Percentiles rank a stretch among this genome's conserved stretches.
phyloP scores from a whole-genome alignment of 805 yeast genomes.

The Candida manassasensis region DNA sequence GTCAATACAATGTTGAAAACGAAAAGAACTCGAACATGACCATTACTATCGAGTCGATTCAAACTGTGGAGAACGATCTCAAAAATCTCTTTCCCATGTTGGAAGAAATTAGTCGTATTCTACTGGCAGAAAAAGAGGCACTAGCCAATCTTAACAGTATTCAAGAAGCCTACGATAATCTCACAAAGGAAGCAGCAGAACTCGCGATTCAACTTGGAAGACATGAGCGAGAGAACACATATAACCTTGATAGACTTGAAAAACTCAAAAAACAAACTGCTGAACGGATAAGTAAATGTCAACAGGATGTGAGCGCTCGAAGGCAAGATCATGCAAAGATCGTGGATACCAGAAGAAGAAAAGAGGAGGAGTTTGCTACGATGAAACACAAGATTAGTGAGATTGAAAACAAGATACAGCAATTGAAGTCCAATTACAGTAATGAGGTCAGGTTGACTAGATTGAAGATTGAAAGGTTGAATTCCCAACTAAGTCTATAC shows the following conservation, averaged over 20 bases:
- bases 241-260: constrained; percentile 43
- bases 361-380: constrained; percentile 45
- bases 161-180: constrained; percentile 4
- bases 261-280: constrained; percentile 41
- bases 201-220: constrained; percentile 21
- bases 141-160: constrained; percentile 2
- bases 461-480: constrained; percentile 49
- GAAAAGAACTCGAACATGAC: constrained; percentile 45
- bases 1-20: constrained; percentile 27
- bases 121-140: constrained; percentile 4
- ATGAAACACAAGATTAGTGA: constrained; percentile 44
- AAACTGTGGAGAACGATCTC: constrained; percentile 34
- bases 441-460: constrained; percentile 50
- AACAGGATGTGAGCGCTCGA: constrained; percentile 39
- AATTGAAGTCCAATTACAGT: constrained; percentile 40
- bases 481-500: constrained; percentile 52
- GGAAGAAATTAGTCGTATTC: constrained; percentile 48
- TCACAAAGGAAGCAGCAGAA: constrained; percentile 4
- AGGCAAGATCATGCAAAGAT: constrained; percentile 44
- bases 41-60: constrained; percentile 55
- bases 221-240: constrained; percentile 45
- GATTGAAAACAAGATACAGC: constrained; percentile 38
- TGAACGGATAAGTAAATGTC: constrained; percentile 40
- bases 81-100: constrained; percentile 44
- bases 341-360: constrained; percentile 43